Evolutionary conservation across 148 eudicot species (phyloP), one percentile per base, ranked within the genome.

Genomic region (Heliosperma pusillum): DNA sequence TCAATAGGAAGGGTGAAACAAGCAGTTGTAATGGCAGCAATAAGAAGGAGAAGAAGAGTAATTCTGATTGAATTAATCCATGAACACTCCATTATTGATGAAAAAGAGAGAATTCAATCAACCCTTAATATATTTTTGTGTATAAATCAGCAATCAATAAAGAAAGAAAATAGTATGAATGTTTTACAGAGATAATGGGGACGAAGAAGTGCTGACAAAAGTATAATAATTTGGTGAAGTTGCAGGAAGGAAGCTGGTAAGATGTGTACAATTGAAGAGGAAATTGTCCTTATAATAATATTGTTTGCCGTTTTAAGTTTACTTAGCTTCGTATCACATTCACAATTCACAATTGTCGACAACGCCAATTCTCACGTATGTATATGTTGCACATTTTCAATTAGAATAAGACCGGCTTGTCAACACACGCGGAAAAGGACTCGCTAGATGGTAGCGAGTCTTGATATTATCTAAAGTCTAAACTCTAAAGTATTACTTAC

Each of bases 1-100:
- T 94, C 89, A 47, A 90, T 75, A 25, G 98, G 98, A 20, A 91
- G 90, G 76, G 98, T 89, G 73, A 84, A 85, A 65, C 89, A 91
- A 73, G 93, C 98, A 27, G 85, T 55, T 26, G 80, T 45, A 76
- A 88, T 90, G 56, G 91, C 98, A 42, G 80, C 86, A 69, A 88
- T 5, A 57, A 94, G 90, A 69, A 85, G 25, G 19, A 88, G 12
- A 44, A 94, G 87, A 50, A 94, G 82, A 57, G 88, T 78, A 72
- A 87, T 71, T 67, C 83, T 80, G 52, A 85, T 5, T 30, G 76
- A 40, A 73, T 86, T 81, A 24, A 71, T 60, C 90, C 97, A 91
- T 75, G 84, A 86, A 78, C 84, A 90, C 60, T 84, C 88, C 93
- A 86, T 90, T 91, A 86, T 90, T 60, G 22, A 3, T 40, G 53